These are phyloP conservation scores for Eimeria brunetti DNA, from an alignment of 169 alveolate genomes.

Conservation along the genomic window DNA sequence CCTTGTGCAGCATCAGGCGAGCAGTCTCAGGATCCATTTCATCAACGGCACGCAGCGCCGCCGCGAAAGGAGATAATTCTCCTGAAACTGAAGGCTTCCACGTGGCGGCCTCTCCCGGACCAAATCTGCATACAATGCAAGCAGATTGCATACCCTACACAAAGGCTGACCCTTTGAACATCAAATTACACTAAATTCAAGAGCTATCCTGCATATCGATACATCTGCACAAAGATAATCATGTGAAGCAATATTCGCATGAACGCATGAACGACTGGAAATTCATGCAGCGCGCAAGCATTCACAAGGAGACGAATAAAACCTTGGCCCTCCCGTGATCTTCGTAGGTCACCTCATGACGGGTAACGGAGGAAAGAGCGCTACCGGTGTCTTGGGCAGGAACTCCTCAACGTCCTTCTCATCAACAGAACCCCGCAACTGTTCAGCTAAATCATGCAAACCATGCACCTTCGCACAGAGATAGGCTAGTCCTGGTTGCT, in stretches of 20 bases:
- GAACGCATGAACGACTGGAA: neutral
- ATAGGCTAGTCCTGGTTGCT: constrained; percentile 92
- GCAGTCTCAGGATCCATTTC: constrained; percentile 73
- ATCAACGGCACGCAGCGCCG: constrained; percentile 39
- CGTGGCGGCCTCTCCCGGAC: constrained; percentile 65
- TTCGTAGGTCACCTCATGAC: constrained; percentile 50
- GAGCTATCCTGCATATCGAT: neutral
- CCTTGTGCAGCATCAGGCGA: constrained; percentile 53
- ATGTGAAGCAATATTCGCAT: neutral
- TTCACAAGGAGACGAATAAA: neutral
- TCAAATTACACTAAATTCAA: neutral
- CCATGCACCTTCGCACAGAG: constrained; percentile 87
- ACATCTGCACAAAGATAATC: neutral
- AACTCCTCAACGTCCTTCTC: constrained; percentile 75
- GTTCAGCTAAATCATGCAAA: constrained; percentile 82
- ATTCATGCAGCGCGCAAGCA: neutral
- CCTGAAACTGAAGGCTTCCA: constrained; percentile 62
- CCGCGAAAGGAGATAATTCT: constrained; percentile 54
- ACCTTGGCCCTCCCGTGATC: neutral
- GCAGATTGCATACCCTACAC: neutral
- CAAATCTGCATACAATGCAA: constrained; percentile 12
- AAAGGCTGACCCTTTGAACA: neutral
- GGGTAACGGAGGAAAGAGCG: constrained; percentile 78
- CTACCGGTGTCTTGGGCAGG: constrained; percentile 72
- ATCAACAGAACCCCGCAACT: constrained; percentile 75